Evolutionary conservation across 1,284 basidiomycete species (phyloP).

Genomic region (Gomphus bonarii): DNA sequence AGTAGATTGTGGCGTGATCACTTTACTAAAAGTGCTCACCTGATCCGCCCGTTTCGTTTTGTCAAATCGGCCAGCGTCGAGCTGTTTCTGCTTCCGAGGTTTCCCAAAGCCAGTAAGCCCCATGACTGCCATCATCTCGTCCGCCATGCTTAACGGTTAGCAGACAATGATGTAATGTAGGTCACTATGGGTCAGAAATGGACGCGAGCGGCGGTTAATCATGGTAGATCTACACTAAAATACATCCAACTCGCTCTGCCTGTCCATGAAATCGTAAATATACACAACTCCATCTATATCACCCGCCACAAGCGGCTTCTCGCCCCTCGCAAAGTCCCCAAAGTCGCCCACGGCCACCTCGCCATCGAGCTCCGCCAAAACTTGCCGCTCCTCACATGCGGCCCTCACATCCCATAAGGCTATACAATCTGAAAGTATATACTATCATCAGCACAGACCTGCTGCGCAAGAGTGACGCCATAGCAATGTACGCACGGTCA

Average conservation of each 20-base stretch:
- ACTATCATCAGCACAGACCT: not conserved
- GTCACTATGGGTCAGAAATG: not conserved
- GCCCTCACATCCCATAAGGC: constrained; percentile 6
- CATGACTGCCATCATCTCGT: constrained; percentile 70
- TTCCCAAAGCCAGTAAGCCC: constrained; percentile 75
- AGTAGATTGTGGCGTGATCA: not conserved
- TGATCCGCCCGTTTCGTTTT: constrained; percentile 52
- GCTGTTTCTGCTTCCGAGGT: constrained; percentile 44
- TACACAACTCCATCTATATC: constrained; percentile 2
- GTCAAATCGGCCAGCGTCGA: constrained; percentile 65
- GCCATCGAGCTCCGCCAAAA: constrained; percentile 4
- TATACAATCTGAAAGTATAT: not conserved
- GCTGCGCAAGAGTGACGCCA: not conserved
- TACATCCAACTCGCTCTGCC: not conserved
- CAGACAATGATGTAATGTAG: not conserved
- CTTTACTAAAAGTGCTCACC: constrained; percentile 16
- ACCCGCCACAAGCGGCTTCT: constrained; percentile 5
- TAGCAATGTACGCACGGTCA: constrained; percentile 1
- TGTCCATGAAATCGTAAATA: not conserved
- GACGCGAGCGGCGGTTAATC: not conserved
- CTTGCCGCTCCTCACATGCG: not conserved
- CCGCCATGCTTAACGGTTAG: constrained; percentile 32
- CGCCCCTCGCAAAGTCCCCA: constrained; percentile 1
- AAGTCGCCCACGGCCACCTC: not conserved
- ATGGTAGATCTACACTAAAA: not conserved